Evolutionary conservation across 2,329 filamentous ascomycete genomes (phyloP), one percentile per base, ranked within the genome.

Genomic region (Pestalotiopsis fici): DNA sequence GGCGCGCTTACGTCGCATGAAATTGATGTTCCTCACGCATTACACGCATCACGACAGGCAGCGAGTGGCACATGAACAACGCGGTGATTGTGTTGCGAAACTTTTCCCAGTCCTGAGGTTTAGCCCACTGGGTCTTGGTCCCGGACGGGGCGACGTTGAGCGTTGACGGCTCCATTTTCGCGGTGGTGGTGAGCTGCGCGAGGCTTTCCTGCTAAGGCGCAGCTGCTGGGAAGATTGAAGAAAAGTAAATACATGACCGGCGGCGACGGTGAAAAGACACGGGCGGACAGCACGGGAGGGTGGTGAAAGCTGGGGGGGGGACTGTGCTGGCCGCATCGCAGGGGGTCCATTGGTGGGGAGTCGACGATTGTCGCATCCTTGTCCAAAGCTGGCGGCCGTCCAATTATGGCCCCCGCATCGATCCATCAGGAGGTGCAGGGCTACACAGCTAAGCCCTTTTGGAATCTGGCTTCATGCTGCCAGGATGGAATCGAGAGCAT

Each of bases 21-120:
- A 68, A 68, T 0, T 66, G 35, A 25, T 68, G 67, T 31, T 68
- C 67, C 4, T 68, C 67, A 7, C 65, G 60, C 67, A 68, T 68
- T 13, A 68, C 61, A 7, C 65, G 59, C 60, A 68, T 68, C 39
- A 68, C 67, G 23, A 64, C 62, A 9, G 67, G 61, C 4, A 68
- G 56, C 39, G 67, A 68, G 15, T 68, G 67, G 3, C 35, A 63
- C 65, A 66, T 68, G 60, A 60, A 68, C 27, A 68, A 55, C 1
- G 64, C 67, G 39, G 64, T 59, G 37, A 68, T 68, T 13, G 67
- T 68, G 56, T 66, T 66, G 7, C 43, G 50, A 25, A 28, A 65
- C n/a, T 43, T 64, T 3, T 57, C 35, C 67, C 67, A 68, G 9
- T 68, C 67, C 2, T 68, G 60, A 18, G 67, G 60, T 47, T 66